A percentile compares a stretch with the other conserved stretches of the same genome.
These are phyloP conservation scores for Aspergillus baeticus DNA, from an alignment of 495 filamentous ascomycete species.

Conservation along the genomic window DNA sequence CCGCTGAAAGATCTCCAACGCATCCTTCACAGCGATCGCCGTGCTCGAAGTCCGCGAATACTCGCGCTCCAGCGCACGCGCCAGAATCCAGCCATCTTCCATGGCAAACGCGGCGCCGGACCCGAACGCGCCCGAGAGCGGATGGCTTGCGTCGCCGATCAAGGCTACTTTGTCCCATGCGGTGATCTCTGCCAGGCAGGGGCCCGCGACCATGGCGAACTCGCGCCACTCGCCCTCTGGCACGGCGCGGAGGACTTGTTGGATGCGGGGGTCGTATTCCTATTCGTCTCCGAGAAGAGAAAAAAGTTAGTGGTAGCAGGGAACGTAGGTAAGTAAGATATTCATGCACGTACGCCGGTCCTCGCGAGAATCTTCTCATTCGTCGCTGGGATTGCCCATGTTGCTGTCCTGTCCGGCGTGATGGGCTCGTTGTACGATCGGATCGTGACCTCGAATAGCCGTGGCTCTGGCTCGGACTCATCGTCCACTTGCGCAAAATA, in stretches of 20 bases:
- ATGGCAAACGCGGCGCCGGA: conserved; percentile 52
- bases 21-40: conserved; percentile 23
- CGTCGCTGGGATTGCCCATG: conserved; percentile 45
- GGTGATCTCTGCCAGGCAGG: conserved; percentile 31
- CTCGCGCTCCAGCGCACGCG: conserved; percentile 36
- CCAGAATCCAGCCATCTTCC: conserved; percentile 50
- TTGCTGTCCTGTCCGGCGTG: conserved; percentile 33
- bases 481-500: conserved; percentile 46
- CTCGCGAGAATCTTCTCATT: conserved; percentile 25
- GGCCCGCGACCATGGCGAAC: conserved; percentile 1
- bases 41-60: neutral
- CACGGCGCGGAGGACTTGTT: neutral
- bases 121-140: conserved; percentile 47
- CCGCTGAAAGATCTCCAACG: conserved; percentile 39
- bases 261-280: conserved; percentile 1
- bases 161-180: conserved; percentile 47
- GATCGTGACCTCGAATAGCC: conserved; percentile 25
- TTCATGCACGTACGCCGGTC: neutral
- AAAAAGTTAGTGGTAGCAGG: neutral
- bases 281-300: neutral
- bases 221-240: neutral
- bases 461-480: conserved; percentile 11
- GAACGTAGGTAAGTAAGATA: no score
- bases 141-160: conserved; percentile 50
- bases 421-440: conserved; percentile 23